Base-by-base conservation (phyloP, 176 grass and related monocot species). In the Cenchrus fungigraminus region DNA sequence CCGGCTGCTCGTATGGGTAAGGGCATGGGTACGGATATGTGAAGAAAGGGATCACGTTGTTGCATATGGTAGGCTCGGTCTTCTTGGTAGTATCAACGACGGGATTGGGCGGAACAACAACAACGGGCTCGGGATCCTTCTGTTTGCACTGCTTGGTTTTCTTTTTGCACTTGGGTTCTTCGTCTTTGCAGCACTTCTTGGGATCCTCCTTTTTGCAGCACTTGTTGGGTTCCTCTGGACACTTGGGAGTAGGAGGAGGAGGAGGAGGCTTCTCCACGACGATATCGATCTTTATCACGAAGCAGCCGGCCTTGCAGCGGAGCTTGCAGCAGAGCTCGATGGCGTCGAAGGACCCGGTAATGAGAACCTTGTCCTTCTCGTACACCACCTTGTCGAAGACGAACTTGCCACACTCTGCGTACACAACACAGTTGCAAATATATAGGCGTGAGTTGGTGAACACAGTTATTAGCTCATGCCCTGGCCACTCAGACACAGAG, bases 291-390 rank as follows among this genome's bases (percentile, higher is more conserved):
- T 43, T 31, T 13, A 14, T 78, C 56, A 78, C 82, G 57, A 66
- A 16, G 11, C 86, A 88, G 68, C 92, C 49, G 45, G 83, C 89
- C 83, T 92, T 97, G 91, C 94, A 94, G 12, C 87, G 67, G 20
- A 97, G 66, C 87, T 83, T 94, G 51, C 85, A 84, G 20, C 16
- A 32, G 53, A 97, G 83, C 54, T 76, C 82, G 14, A 88, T 60
- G 32, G 89, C 83, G 74, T 94, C 65, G 82, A 94, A 94, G 8
- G 85, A 79, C 16, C 94, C 91, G 6, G 90, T 84, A 15, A 97
- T 42, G 16, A 68, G 15, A 69, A 97, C 94, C 79, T 58, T 90
- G 61, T 85, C 89, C 40, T 90, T 85, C 67, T 92, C 83, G 81
- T 94, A 97, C 42, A 43, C 80, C 40, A 97, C 81, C 77, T 85